Conservation (phyloP, 352 stramenopile genomes). For the Phytophthora ramorum region DNA sequence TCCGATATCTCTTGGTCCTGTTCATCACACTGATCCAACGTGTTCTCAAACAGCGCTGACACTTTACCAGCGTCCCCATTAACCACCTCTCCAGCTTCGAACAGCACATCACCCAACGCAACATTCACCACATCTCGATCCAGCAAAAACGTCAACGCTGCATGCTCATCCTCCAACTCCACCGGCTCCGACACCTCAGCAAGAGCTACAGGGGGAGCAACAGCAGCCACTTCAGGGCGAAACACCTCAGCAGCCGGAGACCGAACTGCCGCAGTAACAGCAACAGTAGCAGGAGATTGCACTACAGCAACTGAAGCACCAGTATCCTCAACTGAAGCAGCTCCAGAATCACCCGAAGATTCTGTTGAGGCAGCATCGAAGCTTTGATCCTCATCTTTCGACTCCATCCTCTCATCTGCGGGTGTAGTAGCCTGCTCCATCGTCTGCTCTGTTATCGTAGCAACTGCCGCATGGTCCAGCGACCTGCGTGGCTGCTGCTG, state of each 20-base stretch:
- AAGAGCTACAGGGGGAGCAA: neutral
- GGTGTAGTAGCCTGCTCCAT: neutral
- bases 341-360: neutral
- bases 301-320: neutral
- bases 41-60: conserved; percentile 23
- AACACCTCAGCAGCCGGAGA: neutral
- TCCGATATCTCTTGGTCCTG: conserved; percentile 23
- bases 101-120: conserved; percentile 19
- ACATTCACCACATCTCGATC: conserved; percentile 34
- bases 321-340: neutral
- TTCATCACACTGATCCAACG: conserved; percentile 19
- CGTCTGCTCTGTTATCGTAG: neutral
- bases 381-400: neutral
- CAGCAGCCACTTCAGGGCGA: neutral
- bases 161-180: neutral
- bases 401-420: neutral
- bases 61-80: neutral
- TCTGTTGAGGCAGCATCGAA: neutral
- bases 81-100: conserved; percentile 9
- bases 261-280: neutral
- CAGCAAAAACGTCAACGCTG: conserved; percentile 20
- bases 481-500: neutral
- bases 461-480: neutral
- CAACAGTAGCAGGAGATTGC: neutral
- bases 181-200: neutral